Base-by-base conservation (phyloP, 1,284 basidiomycete genomes). In the Cryptococcus maquisensis region DNA sequence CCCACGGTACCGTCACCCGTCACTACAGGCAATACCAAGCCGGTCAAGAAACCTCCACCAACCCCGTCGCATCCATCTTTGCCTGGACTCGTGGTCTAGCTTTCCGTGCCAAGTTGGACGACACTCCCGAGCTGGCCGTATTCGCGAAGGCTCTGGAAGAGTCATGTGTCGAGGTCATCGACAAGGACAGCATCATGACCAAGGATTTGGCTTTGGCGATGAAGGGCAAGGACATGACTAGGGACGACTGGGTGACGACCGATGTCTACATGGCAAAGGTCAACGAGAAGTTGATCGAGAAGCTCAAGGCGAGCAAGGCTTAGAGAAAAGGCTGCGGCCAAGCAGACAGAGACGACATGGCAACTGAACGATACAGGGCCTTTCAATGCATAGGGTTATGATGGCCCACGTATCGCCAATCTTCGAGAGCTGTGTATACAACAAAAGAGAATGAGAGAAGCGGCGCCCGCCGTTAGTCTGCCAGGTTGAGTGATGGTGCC, bases 11-110 rank as follows among this genome's bases (percentile, higher is more conserved):
- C 32, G 72, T 94, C 55, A 97, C 94, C 7, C 86, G 95, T 37
- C 95, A 98, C 79, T 98, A 93, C 80, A 87, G 95, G 56, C 93
- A 98, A 79, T 88, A 86, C 77, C 94, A 98, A 79, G 94, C 96
- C 80, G 90, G 90, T 59, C 86, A 88, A 60, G 92, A 97, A 79
- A 97, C 92, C 15, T 91, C 89, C 57, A 98, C 95, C 57, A 98
- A 98, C 84, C 93, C 93, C 37, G 93, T 98, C 63, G 95, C 95
- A 41, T 94, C 90, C 55, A 98, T 98, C 81, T 98, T 95, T 70
- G 95, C 95, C 13, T 98, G 95, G 95, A 98, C 95, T 16, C 86
- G 96, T 49, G 95, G 95, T 1, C 81, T 97, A 36, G 79, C 92
- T 38, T 92, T 95, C 81, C 86, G 95, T 60, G 95, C 93, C 63